Evolutionary conservation across 2,329 filamentous ascomycete genomes (phyloP).

Genomic region (Furcasterigmium furcatum): DNA sequence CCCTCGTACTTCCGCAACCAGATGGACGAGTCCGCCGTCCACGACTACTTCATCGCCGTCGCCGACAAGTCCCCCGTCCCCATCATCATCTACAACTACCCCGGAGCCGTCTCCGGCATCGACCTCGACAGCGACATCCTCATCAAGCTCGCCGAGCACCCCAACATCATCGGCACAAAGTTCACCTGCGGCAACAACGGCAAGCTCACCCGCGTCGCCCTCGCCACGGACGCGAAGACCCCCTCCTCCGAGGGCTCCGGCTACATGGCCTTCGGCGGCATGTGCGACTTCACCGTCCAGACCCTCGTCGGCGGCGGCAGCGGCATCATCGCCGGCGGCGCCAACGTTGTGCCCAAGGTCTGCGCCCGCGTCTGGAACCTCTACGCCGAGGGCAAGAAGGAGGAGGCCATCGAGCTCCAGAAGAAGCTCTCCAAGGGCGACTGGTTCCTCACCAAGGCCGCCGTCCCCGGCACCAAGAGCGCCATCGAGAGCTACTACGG

Average conservation of each 20-base stretch:
- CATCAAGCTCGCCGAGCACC: constrained; percentile 73
- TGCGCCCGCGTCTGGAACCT: constrained; percentile 78
- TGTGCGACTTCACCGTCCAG: constrained; percentile 84
- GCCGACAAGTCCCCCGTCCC: constrained; percentile 74
- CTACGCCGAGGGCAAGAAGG: constrained; percentile 67
- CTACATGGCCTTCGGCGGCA: constrained; percentile 85
- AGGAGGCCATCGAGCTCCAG: constrained; percentile 74
- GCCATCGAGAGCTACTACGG: constrained; percentile 78
- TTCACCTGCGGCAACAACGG: constrained; percentile 91
- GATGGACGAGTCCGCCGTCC: constrained; percentile 70
- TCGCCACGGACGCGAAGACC: constrained; percentile 68
- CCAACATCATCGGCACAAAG: constrained; percentile 84
- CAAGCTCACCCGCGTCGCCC: constrained; percentile 79
- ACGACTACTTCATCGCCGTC: constrained; percentile 71
- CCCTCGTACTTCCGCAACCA: constrained; percentile 80
- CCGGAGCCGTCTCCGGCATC: constrained; percentile 79
- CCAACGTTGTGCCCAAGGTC: constrained; percentile 81
- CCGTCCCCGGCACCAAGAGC: constrained; percentile 82
- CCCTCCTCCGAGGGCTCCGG: constrained; percentile 55
- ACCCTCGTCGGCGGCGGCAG: constrained; percentile 75
- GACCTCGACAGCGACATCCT: constrained; percentile 89
- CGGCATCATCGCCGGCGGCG: constrained; percentile 82
- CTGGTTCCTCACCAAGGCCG: constrained; percentile 79
- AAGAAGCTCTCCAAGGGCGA: constrained; percentile 75
- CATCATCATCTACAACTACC: constrained; percentile 89